These are phyloP conservation scores for Rhizopogon vesiculosus DNA, from an alignment of 768 basidiomycete genomes.

Conservation along the genomic window DNA sequence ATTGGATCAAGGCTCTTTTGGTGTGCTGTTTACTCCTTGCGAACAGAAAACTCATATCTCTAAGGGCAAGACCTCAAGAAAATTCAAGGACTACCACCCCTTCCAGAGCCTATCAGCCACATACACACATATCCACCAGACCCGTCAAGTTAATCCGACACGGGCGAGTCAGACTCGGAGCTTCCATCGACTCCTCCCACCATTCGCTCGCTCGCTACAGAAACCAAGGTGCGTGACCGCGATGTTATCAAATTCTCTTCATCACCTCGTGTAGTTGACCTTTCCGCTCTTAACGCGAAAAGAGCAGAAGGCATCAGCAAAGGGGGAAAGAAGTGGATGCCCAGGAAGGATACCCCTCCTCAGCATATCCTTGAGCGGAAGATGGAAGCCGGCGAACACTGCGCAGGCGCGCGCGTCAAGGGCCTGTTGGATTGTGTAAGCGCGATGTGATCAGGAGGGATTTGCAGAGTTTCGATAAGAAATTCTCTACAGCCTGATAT, in stretches of 20 bases:
- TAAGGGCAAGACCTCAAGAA: conserved; percentile 88
- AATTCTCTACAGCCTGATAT: too few relatives aligned
- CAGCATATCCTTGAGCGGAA: conserved; percentile 78
- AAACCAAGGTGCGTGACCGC: conserved; percentile 86
- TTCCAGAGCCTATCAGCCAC: conserved; percentile 44
- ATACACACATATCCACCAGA: conserved; percentile 63
- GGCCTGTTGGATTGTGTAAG: too few relatives aligned
- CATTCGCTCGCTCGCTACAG: conserved; percentile 66
- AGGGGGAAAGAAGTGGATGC: conserved; percentile 62
- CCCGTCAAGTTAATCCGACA: conserved; percentile 62
- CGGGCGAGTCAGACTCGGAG: conserved; percentile 57
- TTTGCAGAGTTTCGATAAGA: too few relatives aligned
- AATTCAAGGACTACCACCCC: conserved; percentile 67
- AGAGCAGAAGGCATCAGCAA: conserved; percentile 42
- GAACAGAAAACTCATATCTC: conserved; percentile 89
- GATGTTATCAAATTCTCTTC: conserved; percentile 86
- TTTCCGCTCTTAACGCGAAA: conserved; percentile 56
- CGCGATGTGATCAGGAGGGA: too few relatives aligned
- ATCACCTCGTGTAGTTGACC: conserved; percentile 80
- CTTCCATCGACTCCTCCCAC: conserved; percentile 36
- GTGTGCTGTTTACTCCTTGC: conserved; percentile 87
- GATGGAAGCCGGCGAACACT: conserved; percentile 71
- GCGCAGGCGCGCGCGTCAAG: conserved; percentile 20
- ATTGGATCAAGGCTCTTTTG: conserved; percentile 83
- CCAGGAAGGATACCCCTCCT: conserved; percentile 76